Evolutionary conservation across 2,329 filamentous ascomycete species (phyloP).

Genomic region (Fusarium incarnatum): DNA sequence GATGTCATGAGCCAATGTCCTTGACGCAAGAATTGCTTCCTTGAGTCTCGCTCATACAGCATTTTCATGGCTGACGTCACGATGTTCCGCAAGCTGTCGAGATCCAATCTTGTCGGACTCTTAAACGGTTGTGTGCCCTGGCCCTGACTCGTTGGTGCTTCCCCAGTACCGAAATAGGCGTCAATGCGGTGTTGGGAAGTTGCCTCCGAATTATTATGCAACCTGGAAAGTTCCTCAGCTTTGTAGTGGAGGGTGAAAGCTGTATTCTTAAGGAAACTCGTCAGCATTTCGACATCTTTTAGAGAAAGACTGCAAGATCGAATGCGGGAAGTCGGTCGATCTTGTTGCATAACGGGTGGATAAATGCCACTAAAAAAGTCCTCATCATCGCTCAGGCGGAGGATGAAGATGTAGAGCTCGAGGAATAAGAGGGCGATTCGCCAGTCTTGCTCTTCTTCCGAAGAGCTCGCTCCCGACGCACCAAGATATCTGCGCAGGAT

Average conservation of each 20-base stretch:
- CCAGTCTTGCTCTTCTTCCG: conserved; percentile 73
- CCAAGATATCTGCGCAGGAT: conserved; percentile 50
- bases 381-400: conserved; percentile 95
- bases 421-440: conserved; percentile 89
- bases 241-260: conserved; percentile 92
- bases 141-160: conserved; percentile 1
- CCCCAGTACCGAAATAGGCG: conserved; percentile 44
- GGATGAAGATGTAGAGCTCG: conserved; percentile 91
- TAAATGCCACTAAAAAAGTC: conserved; percentile 81
- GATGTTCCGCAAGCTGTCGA: conserved; percentile 82
- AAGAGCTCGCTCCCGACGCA: conserved; percentile 45
- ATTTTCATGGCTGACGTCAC: conserved; percentile 85
- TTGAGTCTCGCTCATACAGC: conserved; percentile 92
- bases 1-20: conserved; percentile 94
- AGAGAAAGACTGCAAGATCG: conserved; percentile 76
- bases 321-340: conserved; percentile 60
- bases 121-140: background rate
- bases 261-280: conserved; percentile 88
- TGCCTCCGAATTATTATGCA: conserved; percentile 36
- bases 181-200: conserved; percentile 46
- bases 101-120: conserved; percentile 63
- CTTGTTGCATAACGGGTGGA: conserved; percentile 53
- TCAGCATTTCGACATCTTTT: conserved; percentile 77
- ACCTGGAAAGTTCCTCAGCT: conserved; percentile 68
- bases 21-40: conserved; percentile 83